Evolutionary conservation across 2,329 filamentous ascomycete species (phyloP).

Genomic region (Stagonosporopsis vannaccii): DNA sequence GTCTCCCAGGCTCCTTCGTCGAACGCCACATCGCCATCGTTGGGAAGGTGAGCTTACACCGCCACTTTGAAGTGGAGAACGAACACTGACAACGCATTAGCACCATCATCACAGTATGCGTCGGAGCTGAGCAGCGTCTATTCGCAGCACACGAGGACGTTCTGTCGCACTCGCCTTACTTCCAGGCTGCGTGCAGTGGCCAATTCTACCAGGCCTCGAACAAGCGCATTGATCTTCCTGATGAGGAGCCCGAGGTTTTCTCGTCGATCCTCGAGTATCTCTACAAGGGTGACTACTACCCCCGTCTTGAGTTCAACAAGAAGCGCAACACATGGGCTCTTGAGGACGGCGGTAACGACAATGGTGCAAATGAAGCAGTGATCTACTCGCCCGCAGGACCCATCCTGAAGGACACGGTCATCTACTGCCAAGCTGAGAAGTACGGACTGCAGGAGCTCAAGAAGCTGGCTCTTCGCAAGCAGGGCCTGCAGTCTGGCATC

Average conservation of each 20-base stretch:
- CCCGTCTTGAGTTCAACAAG: conserved; percentile 82
- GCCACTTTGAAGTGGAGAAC: conserved; percentile 1
- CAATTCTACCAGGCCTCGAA: conserved; percentile 67
- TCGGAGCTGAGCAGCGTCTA: conserved; percentile 82
- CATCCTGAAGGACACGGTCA: conserved; percentile 85
- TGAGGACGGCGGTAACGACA: conserved; percentile 64
- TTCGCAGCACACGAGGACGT: conserved; percentile 93
- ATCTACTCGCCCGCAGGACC: conserved; percentile 70
- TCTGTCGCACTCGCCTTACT: conserved; percentile 79
- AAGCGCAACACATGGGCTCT: conserved; percentile 81
- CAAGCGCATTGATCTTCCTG: conserved; percentile 79
- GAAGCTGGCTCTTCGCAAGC: conserved; percentile 83
- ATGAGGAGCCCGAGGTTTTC: conserved; percentile 90
- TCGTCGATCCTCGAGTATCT: conserved; percentile 89
- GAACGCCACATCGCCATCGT: conserved; percentile 45
- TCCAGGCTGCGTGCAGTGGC: conserved; percentile 68
- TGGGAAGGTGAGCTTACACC: conserved; percentile 44
- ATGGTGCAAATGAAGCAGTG: conserved; percentile 51
- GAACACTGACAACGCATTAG: conserved; percentile 36
- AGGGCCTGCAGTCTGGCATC: conserved; percentile 85
- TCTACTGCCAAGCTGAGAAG: conserved; percentile 87
- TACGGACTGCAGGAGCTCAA: conserved; percentile 87
- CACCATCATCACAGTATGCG: conserved; percentile 78
- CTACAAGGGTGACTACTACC: conserved; percentile 94
- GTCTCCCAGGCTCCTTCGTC: conserved; percentile 40